phyloP scores from a whole-genome alignment of 176 grass and related monocot species.

The Chloris gayana region DNA sequence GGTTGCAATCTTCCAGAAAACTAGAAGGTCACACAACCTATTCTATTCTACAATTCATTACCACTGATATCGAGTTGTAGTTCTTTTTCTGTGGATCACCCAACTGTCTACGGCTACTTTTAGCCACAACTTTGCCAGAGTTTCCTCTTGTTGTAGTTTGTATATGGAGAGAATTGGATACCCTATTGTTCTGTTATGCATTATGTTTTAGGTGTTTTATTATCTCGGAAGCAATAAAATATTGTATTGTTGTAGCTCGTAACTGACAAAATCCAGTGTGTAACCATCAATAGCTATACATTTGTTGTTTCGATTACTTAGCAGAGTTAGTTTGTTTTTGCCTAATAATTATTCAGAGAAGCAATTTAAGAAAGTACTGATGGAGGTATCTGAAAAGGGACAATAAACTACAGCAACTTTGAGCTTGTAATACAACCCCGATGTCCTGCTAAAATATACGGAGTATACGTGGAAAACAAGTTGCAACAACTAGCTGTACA shows the following conservation, averaged over 20 bases:
- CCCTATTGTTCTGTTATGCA: slow-evolving; percentile 6
- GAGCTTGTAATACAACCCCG: slow-evolving; percentile 2
- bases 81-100: not conserved
- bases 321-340: not conserved
- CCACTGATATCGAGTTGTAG: not conserved
- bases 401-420: not conserved
- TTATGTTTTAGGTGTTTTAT: not conserved
- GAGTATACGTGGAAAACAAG: slow-evolving; percentile 4
- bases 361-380: not conserved
- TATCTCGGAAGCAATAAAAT: not conserved
- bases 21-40: not conserved
- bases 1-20: slow-evolving; percentile 10
- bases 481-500: slow-evolving; percentile 44
- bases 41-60: slow-evolving; percentile 15
- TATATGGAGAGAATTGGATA: not conserved
- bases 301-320: not conserved
- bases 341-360: not conserved
- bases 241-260: not conserved
- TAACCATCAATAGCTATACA: not conserved
- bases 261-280: not conserved
- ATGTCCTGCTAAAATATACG: not conserved
- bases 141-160: slow-evolving; percentile 14
- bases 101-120: not conserved
- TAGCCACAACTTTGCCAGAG: slow-evolving; percentile 11
- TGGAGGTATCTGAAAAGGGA: not conserved